These are phyloP conservation scores for Aspergillus diversus DNA, from an alignment of 495 filamentous ascomycete genomes.

Conservation along the genomic window DNA sequence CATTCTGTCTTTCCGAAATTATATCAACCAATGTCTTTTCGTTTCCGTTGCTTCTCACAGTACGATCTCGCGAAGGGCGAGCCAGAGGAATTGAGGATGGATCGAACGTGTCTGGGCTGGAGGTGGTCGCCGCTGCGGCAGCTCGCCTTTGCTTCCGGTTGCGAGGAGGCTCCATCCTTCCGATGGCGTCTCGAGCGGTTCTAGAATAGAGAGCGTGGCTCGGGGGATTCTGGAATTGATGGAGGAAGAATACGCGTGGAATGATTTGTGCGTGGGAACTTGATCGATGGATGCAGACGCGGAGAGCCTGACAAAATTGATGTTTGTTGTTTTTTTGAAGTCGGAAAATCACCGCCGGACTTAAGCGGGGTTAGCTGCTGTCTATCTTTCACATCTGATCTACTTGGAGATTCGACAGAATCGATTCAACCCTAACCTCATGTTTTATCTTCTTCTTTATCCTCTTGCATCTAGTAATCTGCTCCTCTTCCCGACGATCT, in stretches of 20 bases:
- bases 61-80: slow-evolving; percentile 35
- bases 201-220: background rate
- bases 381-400: background rate
- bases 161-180: slow-evolving; percentile 38
- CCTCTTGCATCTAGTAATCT: no score
- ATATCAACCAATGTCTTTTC: slow-evolving; percentile 55
- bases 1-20: slow-evolving; percentile 51
- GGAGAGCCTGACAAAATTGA: no score
- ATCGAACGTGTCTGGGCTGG: slow-evolving; percentile 28
- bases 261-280: background rate
- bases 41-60: slow-evolving; percentile 32
- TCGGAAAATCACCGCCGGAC: slow-evolving; percentile 21
- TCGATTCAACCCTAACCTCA: no score
- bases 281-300: no score
- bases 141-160: slow-evolving; percentile 56
- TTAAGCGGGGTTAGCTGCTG: slow-evolving; percentile 27
- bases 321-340: slow-evolving; percentile 5
- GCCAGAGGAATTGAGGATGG: slow-evolving; percentile 41
- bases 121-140: slow-evolving; percentile 23
- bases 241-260: background rate
- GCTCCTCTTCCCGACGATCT: no score
- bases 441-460: no score
- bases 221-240: background rate
- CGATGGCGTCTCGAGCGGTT: background rate
- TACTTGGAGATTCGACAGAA: no score